Conservation (phyloP, 345 rosid genomes). For the Pugionium dolabratum region DNA sequence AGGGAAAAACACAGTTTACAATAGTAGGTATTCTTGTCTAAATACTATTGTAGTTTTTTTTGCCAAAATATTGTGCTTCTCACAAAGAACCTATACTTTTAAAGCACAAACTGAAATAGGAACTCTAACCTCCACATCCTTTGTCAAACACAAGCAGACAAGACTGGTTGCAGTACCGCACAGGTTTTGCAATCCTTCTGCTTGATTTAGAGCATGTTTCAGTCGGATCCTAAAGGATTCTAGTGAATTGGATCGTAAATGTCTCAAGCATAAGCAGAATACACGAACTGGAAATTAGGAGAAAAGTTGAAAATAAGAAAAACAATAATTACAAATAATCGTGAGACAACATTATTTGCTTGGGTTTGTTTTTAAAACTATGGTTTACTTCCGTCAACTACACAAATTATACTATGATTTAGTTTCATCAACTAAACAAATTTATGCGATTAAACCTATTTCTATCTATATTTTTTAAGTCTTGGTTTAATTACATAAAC, state of each 20-base stretch:
- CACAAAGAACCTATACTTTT: slow-evolving; percentile 1
- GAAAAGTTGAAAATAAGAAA: slow-evolving; percentile 12
- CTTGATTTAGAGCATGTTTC: slow-evolving; percentile 52
- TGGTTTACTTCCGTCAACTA: too few relatives aligned
- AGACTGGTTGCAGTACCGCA: slow-evolving; percentile 40
- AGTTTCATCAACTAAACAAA: too few relatives aligned
- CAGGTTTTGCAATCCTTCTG: slow-evolving; percentile 72
- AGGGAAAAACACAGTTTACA: slow-evolving; percentile 16
- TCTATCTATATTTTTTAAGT: too few relatives aligned
- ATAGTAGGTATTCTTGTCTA: not conserved
- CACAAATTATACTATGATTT: too few relatives aligned
- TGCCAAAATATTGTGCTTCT: slow-evolving; percentile 10
- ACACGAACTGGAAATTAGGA: slow-evolving; percentile 49
- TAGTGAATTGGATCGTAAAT: slow-evolving; percentile 55
- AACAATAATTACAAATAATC: slow-evolving; percentile 19
- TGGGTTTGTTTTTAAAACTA: too few relatives aligned
- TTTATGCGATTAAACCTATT: too few relatives aligned
- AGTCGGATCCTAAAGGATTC: slow-evolving; percentile 53
- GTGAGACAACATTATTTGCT: too few relatives aligned
- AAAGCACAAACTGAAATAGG: slow-evolving; percentile 7
- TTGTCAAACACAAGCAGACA: slow-evolving; percentile 65
- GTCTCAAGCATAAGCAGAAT: slow-evolving; percentile 60
- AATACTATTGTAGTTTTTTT: not conserved
- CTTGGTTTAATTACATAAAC: too few relatives aligned
- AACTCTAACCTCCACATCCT: slow-evolving; percentile 58